Evolutionary conservation across 257 asterid species (phyloP), one percentile per base, ranked within the genome.

Genomic region (Rhazya stricta): DNA sequence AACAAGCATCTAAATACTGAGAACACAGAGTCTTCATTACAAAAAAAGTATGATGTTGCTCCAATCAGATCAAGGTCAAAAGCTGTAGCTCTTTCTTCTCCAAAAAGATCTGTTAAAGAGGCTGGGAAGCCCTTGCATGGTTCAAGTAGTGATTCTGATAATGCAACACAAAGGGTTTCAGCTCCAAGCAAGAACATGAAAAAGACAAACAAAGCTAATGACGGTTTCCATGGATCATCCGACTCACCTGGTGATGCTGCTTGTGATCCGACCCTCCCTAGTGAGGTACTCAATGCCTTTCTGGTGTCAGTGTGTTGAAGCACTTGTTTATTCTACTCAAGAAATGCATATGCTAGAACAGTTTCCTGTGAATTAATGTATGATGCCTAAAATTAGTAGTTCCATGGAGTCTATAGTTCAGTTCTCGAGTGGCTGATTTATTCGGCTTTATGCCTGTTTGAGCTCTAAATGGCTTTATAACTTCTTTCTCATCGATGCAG

Each of bases 181-280:
- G 73, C 62, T 67, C 46, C 86, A 43, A 71, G 85, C 79, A 79
- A 74, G 73, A 86, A 80, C 80, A 60, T 68, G 71, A 88, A 61
- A 77, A 83, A 74, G 69, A 81, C 82, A 51, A 80, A 88, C 76
- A 71, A 62, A 60, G 86, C 79, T 69, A 83, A 82, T 67, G 83
- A 72, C 65, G 82, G 78, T 67, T 83, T 87, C 53, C 85, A 76
- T 75, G 75, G 84, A 74, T 80, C 83, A 83, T 74, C 79, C 76
- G 83, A 85, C 41, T 58, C 54, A 67, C 80, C 83, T 67, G 74
- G 76, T 29, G 78, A 84, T 82, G 74, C 80, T 80, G 78, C 84
- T 68, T 75, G 82, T 80, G 89, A 89, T 81, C 86, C 90, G 72
- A 65, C 88, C 77, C 80, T 95, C 79, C 98, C 98, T 30, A 81